These are phyloP conservation scores for Cylindrodendrum hubeiense DNA, from an alignment of 2,329 filamentous ascomycete genomes.

Conservation along the genomic window DNA sequence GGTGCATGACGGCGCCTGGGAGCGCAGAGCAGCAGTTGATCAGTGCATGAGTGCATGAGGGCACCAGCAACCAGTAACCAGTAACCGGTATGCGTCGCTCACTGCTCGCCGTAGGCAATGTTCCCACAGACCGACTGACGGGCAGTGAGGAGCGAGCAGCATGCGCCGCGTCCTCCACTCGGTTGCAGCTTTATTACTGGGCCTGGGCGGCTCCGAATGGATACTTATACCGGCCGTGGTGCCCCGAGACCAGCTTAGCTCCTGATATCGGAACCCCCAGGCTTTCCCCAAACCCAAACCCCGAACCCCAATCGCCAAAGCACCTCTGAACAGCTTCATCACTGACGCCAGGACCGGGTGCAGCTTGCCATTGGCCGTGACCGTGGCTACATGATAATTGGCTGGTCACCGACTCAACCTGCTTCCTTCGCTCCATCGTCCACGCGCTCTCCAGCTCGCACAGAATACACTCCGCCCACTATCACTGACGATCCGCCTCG, in stretches of 20 bases:
- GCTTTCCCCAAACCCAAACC: not conserved
- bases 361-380: slow-evolving; percentile 5
- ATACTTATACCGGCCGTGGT: slow-evolving; percentile 18
- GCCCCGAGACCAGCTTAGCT: slow-evolving; percentile 1
- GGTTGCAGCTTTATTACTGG: slow-evolving; percentile 14
- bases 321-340: not conserved
- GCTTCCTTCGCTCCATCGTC: not conserved
- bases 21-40: not conserved
- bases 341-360: not conserved
- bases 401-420: slow-evolving; percentile 1
- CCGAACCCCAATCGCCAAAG: no score
- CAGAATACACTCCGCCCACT: not conserved
- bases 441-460: slow-evolving; percentile 2
- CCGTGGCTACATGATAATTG: slow-evolving; percentile 3
- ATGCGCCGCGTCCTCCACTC: slow-evolving; percentile 10
- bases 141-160: slow-evolving; percentile 1
- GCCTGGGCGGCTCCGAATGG: slow-evolving; percentile 1
- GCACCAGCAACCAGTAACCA: not conserved
- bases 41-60: slow-evolving; percentile 4
- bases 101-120: not conserved
- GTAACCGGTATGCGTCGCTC: not conserved
- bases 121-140: not conserved
- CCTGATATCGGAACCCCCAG: not conserved
- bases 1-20: not conserved
- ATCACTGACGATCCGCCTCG: not conserved